Base-by-base conservation (phyloP, 2,329 filamentous ascomycete species). In the Bipolaris bicolor region DNA sequence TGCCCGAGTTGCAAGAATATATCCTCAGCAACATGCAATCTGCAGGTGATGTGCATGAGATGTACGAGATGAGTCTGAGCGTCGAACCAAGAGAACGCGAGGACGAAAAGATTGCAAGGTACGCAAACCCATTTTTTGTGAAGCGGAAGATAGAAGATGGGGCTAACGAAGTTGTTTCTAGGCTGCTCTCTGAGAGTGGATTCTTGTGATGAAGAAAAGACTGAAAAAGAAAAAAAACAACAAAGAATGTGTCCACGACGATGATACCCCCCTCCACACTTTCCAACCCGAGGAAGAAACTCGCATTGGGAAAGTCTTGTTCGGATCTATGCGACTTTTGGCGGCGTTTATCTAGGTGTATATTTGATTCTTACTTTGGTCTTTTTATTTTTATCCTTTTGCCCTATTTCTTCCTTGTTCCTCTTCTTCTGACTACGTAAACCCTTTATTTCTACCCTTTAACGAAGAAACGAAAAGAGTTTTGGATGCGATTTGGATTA, bases 51-150 rank as follows among this genome's bases (percentile, higher is more conserved):
- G 95, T 99, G 62, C 93, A 98, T 77, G 94, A 98, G 82, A 98
- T 98, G 95, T 99, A 98, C 81, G 93, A 98, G 78, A 93, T 93
- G 83, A 97, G 92, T 80, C 82, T 99, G 79, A 85, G 89, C 71
- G 88, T 99, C 59, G 95, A 99, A 77, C 95, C 95, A 62, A 86
- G 95, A 71, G 95, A 99, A 81, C 86, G 95, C 70, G 95, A 99
- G 81, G 95, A 99, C 75, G 95, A 99, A 81, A 98, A 98, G 84
- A 98, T 99, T 83, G 94, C 97, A 75, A 96, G 95, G 93, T 96
- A 88, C 58, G 65, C 61, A 39, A 39, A 50, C 55, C 44, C 62
- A 51, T 52, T 60, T 31, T 31, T 16, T 26, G 9, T 29, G 26
- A 6, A 29, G 7, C 10, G 26, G 10, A 1, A 52, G 48, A 43